Percentiles rank a stretch among this genome's conserved stretches.
These are phyloP conservation scores for Hyphopichia pseudoburtonii DNA, from an alignment of 1,139 yeast species.

Conservation along the genomic window DNA sequence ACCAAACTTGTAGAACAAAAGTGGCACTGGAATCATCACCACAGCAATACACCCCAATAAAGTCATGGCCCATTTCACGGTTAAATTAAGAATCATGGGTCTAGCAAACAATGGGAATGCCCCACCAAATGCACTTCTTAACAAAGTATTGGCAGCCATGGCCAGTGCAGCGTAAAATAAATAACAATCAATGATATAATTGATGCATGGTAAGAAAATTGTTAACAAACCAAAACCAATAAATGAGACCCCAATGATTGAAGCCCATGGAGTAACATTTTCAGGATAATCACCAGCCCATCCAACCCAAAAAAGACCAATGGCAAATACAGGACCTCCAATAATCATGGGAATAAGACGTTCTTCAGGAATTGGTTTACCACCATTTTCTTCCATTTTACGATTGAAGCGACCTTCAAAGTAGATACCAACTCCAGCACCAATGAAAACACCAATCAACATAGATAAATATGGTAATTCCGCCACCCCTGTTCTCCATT, in stretches of 20 bases:
- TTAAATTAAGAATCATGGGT: constrained; percentile 73
- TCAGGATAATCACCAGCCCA: constrained; percentile 74
- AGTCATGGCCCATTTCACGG: constrained; percentile 82
- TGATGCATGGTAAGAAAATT: constrained; percentile 70
- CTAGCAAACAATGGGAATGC: constrained; percentile 52
- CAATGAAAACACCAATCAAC: constrained; percentile 55
- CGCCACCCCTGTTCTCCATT: constrained; percentile 47
- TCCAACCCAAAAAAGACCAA: constrained; percentile 74
- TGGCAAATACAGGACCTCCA: constrained; percentile 63
- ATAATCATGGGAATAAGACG: constrained; percentile 67
- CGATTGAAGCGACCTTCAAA: constrained; percentile 19
- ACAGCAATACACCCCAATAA: constrained; percentile 69
- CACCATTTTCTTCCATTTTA: constrained; percentile 45
- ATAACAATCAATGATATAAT: constrained; percentile 74
- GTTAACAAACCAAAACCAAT: constrained; percentile 71
- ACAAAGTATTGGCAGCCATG: constrained; percentile 80
- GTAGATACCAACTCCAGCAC: constrained; percentile 39
- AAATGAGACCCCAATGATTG: constrained; percentile 64
- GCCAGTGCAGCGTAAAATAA: constrained; percentile 82
- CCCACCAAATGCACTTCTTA: constrained; percentile 61
- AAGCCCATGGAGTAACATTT: constrained; percentile 71
- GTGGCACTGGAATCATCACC: constrained; percentile 69
- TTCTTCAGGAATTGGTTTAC: constrained; percentile 67
- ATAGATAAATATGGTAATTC: constrained; percentile 60
- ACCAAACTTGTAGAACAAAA: constrained; percentile 68